Conservation (phyloP, 2,329 filamentous ascomycete species). For the Penicillium occitanis region DNA sequence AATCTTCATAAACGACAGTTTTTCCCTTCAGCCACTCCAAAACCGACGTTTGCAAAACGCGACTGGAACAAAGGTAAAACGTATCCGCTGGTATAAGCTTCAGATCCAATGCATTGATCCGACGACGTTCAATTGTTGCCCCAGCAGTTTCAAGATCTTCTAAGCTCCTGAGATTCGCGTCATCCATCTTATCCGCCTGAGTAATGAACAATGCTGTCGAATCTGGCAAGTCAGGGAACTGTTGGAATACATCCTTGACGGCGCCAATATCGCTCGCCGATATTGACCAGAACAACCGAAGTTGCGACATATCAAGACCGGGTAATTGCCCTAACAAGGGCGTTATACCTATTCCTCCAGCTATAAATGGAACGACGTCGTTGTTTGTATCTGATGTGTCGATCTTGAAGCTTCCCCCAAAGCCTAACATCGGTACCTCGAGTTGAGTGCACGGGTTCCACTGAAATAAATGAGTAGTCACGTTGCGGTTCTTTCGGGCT, state of each 20-base stretch:
- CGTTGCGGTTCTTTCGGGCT: conserved; percentile 65
- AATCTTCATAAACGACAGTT: conserved; percentile 60
- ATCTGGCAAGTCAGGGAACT: conserved; percentile 52
- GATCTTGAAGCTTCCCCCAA: conserved; percentile 65
- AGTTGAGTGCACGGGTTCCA: conserved; percentile 56
- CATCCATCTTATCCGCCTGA: conserved; percentile 32
- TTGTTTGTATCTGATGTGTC: conserved; percentile 25
- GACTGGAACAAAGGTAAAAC: conserved; percentile 63
- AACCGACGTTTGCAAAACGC: conserved; percentile 50
- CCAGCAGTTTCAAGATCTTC: conserved; percentile 36
- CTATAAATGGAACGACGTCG: conserved; percentile 61
- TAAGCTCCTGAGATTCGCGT: conserved; percentile 45
- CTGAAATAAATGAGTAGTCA: conserved; percentile 64
- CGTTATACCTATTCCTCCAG: conserved; percentile 80
- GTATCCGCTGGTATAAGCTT: conserved; percentile 38
- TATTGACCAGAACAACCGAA: conserved; percentile 70
- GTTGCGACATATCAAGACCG: conserved; percentile 46
- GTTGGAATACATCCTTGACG: conserved; percentile 59
- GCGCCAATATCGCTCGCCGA: conserved; percentile 61
- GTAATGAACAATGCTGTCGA: conserved; percentile 67
- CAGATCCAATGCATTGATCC: conserved; percentile 52
- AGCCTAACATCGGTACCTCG: conserved; percentile 68
- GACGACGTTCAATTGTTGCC: conserved; percentile 43
- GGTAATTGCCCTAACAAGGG: conserved; percentile 71
- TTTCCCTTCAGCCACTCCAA: conserved; percentile 57